phyloP scores from a whole-genome alignment of 2,329 filamentous ascomycete species.

The Colletotrichum truncatum region DNA sequence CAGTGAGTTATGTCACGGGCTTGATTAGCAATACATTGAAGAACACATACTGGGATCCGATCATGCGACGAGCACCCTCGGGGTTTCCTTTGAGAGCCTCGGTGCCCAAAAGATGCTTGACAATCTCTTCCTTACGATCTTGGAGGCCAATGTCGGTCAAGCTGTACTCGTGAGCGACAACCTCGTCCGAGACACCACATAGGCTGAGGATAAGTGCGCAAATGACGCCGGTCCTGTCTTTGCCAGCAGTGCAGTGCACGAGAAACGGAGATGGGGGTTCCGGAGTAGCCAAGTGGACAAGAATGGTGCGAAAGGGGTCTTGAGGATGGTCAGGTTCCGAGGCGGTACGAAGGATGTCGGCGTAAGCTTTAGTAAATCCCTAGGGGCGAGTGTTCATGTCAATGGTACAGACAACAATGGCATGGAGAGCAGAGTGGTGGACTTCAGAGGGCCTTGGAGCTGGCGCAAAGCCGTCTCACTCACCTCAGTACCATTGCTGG shows the following conservation, averaged over 20 bases:
- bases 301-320: slow-evolving; percentile 57
- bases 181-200: slow-evolving; percentile 66
- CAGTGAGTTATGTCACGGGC: not conserved
- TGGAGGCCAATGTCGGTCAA: slow-evolving; percentile 71
- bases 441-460: not conserved
- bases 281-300: slow-evolving; percentile 62
- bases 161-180: slow-evolving; percentile 74
- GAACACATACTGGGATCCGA: slow-evolving; percentile 50
- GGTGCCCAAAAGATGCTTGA: slow-evolving; percentile 58
- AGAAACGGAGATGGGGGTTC: slow-evolving; percentile 59
- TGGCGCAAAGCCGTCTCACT: not conserved
- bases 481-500: slow-evolving; percentile 54
- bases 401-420: not conserved
- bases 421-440: not conserved
- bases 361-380: slow-evolving; percentile 73
- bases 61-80: slow-evolving; percentile 53
- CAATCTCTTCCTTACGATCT: slow-evolving; percentile 59
- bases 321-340: slow-evolving; percentile 39
- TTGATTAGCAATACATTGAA: not conserved
- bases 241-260: slow-evolving; percentile 80
- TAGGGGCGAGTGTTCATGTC: slow-evolving; percentile 34
- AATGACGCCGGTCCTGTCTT: slow-evolving; percentile 79
- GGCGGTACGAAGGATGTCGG: slow-evolving; percentile 65
- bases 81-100: slow-evolving; percentile 58
- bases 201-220: slow-evolving; percentile 72